Evolutionary conservation across 2,329 filamentous ascomycete genomes (phyloP), one percentile per base, ranked within the genome.

Genomic region (Hawksworthiomyces lignivorus): DNA sequence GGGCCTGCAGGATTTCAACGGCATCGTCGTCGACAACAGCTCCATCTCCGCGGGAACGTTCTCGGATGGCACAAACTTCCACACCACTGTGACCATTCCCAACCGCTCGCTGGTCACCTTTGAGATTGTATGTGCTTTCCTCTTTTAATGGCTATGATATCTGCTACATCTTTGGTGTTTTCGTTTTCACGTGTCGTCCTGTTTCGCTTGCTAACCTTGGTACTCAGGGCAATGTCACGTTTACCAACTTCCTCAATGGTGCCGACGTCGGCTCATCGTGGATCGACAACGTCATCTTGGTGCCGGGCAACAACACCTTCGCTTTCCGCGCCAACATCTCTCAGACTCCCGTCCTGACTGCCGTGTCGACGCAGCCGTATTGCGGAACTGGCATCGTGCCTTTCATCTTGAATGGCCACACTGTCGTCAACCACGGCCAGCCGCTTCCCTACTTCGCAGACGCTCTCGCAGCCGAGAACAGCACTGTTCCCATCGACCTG

Each of bases 41-140:
- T 60, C 61, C 31, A 68, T 82, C 49, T 58, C 65, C 26, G 52
- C 69, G 17, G 51, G 56, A 21, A 44, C 53, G 12, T 54, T 66
- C 41, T 48, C 55, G 9, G 62, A 70, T 40, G 69, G 65, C 48
- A 68, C 71, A 55, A 85, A 84, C 62, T 80, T 85, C 61, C 62
- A 69, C 39, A 80, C 71, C 50, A 71, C 64, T 12, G 70, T 72
- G 44, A 64, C 65, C 43, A 79, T 85, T 38, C 78, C 77, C 50
- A 86, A 85, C 58, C 70, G 68, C 7, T 82, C 80, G 2, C 61
- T 75, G 39, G 69, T 82, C 54, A 76, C 70, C n/a, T 67, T 85
- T 39, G 72, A 81, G 26, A 72, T 85, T 52, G 75, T 78, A n/a
- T 18, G 20, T 27, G 10, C 30, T n/a, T 29, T 20, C 22, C 11